Evolutionary conservation across 805 yeast species (phyloP).

Genomic region (Candida manassasensis): DNA sequence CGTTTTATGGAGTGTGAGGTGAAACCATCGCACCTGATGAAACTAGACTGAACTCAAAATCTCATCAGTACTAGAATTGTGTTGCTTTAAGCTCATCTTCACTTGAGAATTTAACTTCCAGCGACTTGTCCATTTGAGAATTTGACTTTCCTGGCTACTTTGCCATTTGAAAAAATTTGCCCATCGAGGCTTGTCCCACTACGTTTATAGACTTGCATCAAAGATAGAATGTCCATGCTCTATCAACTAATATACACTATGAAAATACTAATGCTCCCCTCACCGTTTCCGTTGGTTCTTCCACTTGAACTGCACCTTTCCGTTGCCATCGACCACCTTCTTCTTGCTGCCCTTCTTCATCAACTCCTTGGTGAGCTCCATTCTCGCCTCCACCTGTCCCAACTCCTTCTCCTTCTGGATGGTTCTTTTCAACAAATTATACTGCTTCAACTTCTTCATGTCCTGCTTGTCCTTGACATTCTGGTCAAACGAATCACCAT

Average conservation of each 20-base stretch:
- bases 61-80: no score
- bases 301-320: conserved; percentile 78
- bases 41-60: no score
- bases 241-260: conserved; percentile 1
- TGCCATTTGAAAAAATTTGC: no score
- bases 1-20: no score
- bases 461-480: conserved; percentile 32
- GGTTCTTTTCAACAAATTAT: conserved; percentile 55
- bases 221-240: background rate
- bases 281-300: conserved; percentile 65
- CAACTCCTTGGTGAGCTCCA: conserved; percentile 75
- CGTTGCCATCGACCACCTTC: conserved; percentile 63
- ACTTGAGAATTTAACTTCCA: no score
- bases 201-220: no score
- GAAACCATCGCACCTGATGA: no score
- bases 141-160: no score
- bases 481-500: conserved; percentile 20
- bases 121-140: no score
- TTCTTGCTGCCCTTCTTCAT: conserved; percentile 89
- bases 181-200: no score
- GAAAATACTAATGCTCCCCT: conserved; percentile 2
- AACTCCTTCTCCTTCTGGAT: conserved; percentile 68
- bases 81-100: no score
- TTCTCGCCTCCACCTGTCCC: conserved; percentile 59
- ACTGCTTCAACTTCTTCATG: conserved; percentile 56